These are phyloP conservation scores for Suillus lakei DNA, from an alignment of 768 basidiomycete species.

Conservation along the genomic window DNA sequence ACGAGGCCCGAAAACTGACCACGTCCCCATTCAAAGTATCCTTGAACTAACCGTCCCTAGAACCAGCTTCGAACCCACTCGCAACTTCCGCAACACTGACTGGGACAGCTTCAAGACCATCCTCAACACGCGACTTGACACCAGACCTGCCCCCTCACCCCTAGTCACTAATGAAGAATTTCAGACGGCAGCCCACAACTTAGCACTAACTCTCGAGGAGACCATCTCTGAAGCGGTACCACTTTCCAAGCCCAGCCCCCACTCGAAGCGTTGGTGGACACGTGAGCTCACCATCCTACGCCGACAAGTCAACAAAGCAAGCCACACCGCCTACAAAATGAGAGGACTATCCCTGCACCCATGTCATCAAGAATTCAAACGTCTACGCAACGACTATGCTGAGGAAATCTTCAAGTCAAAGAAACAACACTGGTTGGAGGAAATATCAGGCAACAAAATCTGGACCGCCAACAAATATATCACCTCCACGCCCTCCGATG, in stretches of 20 bases:
- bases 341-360: too few species aligned
- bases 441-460: fast-evolving
- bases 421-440: too few species aligned
- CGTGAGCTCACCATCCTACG: not conserved
- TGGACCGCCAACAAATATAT: not conserved
- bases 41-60: not conserved
- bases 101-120: not conserved
- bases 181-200: not conserved
- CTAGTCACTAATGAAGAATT: not conserved
- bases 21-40: not conserved
- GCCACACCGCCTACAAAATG: too few species aligned
- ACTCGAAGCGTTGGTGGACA: not conserved
- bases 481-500: fast-evolving
- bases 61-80: fast-evolving
- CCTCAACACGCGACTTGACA: fast-evolving
- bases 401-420: too few species aligned
- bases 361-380: too few species aligned
- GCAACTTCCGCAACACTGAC: not conserved
- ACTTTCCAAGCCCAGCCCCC: not conserved
- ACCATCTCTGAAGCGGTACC: not conserved
- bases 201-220: not conserved
- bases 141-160: too few species aligned
- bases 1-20: not conserved
- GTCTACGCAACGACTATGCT: too few species aligned
- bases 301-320: not conserved